phyloP scores from a whole-genome alignment of 225 moss, liverwort and hornwort species.

The Marchantia polymorpha region DNA sequence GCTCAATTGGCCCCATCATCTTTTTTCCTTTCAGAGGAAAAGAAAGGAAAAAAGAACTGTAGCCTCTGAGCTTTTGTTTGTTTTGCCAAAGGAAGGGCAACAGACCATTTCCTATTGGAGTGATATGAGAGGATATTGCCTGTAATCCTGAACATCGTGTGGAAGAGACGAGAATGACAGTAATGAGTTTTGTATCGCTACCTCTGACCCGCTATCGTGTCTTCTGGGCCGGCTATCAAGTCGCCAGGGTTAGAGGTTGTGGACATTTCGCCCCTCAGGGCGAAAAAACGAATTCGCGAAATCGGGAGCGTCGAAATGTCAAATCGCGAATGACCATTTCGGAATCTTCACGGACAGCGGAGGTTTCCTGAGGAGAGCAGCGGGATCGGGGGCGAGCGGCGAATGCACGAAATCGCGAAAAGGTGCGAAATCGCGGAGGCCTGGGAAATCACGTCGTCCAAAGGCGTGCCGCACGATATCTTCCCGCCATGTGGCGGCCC shows the following conservation, averaged over 20 bases:
- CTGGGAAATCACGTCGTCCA: neutral
- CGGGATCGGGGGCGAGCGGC: neutral
- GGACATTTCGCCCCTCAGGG: neutral
- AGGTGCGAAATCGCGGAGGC: neutral
- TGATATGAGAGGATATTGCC: neutral
- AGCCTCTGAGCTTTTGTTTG: neutral
- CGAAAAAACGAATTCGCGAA: neutral
- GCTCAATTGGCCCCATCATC: neutral
- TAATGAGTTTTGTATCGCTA: neutral
- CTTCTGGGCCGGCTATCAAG: neutral
- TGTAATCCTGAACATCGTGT: neutral
- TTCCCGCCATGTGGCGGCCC: conserved; percentile 21
- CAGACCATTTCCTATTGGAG: conserved; percentile 1
- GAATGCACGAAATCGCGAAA: neutral
- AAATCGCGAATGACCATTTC: neutral
- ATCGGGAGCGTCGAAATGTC: neutral
- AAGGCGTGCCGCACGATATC: conserved; percentile 13
- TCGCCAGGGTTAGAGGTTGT: neutral
- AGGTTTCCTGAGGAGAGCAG: neutral
- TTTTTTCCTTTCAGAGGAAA: neutral
- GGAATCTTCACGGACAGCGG: neutral
- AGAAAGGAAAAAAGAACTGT: neutral
- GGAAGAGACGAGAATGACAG: conserved; percentile 13
- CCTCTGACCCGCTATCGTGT: neutral
- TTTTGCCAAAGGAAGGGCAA: neutral